phyloP scores from a whole-genome alignment of 805 yeast genomes.

The Metschnikowia cubensis region DNA sequence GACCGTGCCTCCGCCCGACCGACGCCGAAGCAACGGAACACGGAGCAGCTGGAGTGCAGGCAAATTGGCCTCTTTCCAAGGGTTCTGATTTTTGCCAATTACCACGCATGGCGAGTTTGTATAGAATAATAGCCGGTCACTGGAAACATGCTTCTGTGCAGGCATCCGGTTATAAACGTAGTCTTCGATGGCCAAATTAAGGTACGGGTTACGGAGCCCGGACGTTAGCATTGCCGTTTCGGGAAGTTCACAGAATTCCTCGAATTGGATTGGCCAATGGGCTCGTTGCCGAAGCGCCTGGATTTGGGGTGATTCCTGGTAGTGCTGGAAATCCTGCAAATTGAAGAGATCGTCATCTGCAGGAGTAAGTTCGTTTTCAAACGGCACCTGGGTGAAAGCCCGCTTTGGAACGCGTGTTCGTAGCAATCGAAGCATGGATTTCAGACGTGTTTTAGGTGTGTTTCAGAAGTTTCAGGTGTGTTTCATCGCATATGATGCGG shows the following conservation, averaged over 20 bases:
- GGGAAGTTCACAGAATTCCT: conserved; percentile 8
- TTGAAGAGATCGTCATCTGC: conserved; percentile 34
- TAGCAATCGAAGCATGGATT: background rate
- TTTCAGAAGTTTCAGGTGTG: too few species aligned
- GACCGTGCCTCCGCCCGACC: conserved; percentile 95
- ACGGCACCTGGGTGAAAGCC: conserved; percentile 28
- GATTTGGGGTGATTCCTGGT: conserved; percentile 29
- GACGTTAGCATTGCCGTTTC: conserved; percentile 59
- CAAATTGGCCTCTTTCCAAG: conserved; percentile 81
- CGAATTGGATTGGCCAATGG: background rate
- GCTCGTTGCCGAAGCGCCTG: conserved; percentile 13
- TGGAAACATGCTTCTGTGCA: conserved; percentile 15
- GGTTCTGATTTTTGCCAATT: conserved; percentile 93
- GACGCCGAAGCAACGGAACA: conserved; percentile 71
- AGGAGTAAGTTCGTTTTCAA: conserved; percentile 35
- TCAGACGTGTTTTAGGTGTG: too few species aligned
- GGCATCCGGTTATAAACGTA: conserved; percentile 68
- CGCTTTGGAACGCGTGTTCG: background rate
- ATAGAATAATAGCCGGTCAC: conserved; percentile 64
- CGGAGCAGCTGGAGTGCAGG: conserved; percentile 44
- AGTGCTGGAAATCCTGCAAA: conserved; percentile 37
- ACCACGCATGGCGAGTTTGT: conserved; percentile 83
- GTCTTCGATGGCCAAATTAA: conserved; percentile 80
- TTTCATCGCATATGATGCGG: background rate
- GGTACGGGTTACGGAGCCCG: conserved; percentile 56